A percentile compares a stretch with the other conserved stretches of the same genome.
Conservation (phyloP, 2,329 filamentous ascomycete genomes). For the Talaromyces funiculosus region DNA sequence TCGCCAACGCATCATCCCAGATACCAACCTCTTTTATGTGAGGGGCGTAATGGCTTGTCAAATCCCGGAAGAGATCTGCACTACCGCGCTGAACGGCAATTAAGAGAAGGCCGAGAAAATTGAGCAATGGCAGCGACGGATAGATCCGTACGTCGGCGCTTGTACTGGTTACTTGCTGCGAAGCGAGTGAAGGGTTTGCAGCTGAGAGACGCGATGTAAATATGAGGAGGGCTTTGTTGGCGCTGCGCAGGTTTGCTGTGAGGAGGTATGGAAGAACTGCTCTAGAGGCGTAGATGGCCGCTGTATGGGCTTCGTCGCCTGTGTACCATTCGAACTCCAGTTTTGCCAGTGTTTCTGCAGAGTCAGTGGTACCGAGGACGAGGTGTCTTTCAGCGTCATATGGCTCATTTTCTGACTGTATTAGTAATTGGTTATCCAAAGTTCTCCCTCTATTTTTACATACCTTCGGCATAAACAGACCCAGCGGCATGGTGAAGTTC, state of each 20-base stretch:
- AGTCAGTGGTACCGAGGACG: conserved; percentile 81
- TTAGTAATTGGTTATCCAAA: background rate
- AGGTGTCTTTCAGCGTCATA: conserved; percentile 94
- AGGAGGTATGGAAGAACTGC: conserved; percentile 87
- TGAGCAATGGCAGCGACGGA: conserved; percentile 85
- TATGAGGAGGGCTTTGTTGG: conserved; percentile 72
- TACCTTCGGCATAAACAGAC: conserved; percentile 75
- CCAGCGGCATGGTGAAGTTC: conserved; percentile 92
- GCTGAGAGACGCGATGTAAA: conserved; percentile 62
- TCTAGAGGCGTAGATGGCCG: conserved; percentile 77
- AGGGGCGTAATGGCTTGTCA: conserved; percentile 72
- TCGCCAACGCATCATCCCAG: conserved; percentile 78
- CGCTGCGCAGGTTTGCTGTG: conserved; percentile 81
- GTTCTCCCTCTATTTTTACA: conserved; percentile 10
- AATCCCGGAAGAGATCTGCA: conserved; percentile 72
- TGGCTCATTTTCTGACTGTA: conserved; percentile 65
- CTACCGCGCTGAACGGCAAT: conserved; percentile 74
- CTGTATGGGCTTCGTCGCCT: conserved; percentile 80
- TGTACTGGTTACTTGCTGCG: conserved; percentile 73
- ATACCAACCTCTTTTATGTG: conserved; percentile 70
- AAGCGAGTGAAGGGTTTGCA: conserved; percentile 57
- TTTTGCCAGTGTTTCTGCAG: conserved; percentile 68
- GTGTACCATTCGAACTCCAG: conserved; percentile 94
- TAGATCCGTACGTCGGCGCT: conserved; percentile 74
- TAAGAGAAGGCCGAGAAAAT: conserved; percentile 82